A percentile compares a stretch with the other conserved stretches of the same genome.
phyloP scores from a whole-genome alignment of 2,329 filamentous ascomycete species.

The Xylariales sp. region DNA sequence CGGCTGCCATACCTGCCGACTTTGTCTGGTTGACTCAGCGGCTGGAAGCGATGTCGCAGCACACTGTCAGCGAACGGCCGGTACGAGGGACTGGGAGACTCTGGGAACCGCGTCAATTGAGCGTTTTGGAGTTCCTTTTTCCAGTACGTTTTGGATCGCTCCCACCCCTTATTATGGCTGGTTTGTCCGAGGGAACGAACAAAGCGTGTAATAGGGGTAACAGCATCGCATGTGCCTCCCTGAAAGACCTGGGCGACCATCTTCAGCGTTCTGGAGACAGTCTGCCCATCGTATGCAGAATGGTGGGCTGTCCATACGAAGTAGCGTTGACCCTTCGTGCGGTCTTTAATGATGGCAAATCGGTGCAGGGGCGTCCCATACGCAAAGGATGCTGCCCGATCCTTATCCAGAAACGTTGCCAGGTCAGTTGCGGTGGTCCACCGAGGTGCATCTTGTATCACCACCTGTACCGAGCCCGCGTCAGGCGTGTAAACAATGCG shows the following conservation, averaged over 20 bases:
- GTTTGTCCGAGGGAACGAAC: not conserved
- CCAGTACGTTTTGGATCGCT: not conserved
- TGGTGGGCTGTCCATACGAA: slow-evolving; percentile 1
- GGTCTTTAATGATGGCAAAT: not conserved
- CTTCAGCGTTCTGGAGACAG: not conserved
- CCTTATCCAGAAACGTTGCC: not conserved
- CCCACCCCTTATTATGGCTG: not conserved
- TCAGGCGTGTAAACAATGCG: not conserved
- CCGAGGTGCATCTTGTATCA: not conserved
- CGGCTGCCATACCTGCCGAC: not conserved
- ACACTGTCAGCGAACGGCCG: not conserved
- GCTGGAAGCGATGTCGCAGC: not conserved
- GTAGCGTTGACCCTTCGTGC: not conserved
- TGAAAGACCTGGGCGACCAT: not conserved
- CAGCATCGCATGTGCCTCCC: not conserved
- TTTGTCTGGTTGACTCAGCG: not conserved
- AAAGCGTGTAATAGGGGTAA: not conserved
- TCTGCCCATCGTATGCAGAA: not conserved
- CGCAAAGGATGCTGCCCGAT: not conserved
- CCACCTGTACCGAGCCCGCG: not conserved
- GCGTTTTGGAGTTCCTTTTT: not conserved
- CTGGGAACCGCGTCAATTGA: not conserved
- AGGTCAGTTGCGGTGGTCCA: not conserved
- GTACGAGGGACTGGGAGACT: not conserved
- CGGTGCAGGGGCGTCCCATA: not conserved